Evolutionary conservation across 1,284 basidiomycete genomes (phyloP), one percentile per base, ranked within the genome.

Genomic region (Trichosporon sp.): DNA sequence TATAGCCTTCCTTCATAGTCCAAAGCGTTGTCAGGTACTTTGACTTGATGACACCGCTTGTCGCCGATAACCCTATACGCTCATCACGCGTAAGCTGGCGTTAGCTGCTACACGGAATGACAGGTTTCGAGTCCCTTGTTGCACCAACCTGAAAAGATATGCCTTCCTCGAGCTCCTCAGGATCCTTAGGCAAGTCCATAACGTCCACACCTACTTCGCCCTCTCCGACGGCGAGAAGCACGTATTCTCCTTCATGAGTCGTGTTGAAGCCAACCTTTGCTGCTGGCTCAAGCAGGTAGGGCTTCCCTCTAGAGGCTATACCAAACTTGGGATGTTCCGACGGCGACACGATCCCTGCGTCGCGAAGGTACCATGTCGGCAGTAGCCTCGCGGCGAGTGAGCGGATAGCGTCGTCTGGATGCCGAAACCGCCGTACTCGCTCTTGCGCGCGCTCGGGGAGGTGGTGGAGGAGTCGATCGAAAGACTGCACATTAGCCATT

Each of bases 1-100:
- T 77, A 62, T 73, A 82, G 0, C 74, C 76, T 65, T 82, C 81
- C 65, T 82, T 82, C 63, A 79, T 38, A 0, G 79, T 75, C 81
- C 81, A 82, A 1, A 80, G 67, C 12, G 69, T 76, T 2, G 79
- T 77, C 12, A 81, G 60, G 27, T 71, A 67, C 63, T 70, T 66
- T 31, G 74, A 70, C 53, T 76, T 72, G 47, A 67, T 44, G 12
- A 32, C 29, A 1, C 72, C 72, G 1, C 67, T 47, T 8, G 67
- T 56, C 1, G 47, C 47, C 1, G 72, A 68, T 1, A 80, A 67
- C 6, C 47, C 44, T 1, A 67, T 68, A 6, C 72, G 72, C 65
- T 81, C 79, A 1, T 42, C n/a, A 0, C 62, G 21, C 0, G 78
- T 76, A 5, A 81, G 70, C 74, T 76, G 65, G 13, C 11, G 44